These are phyloP conservation scores for Scutellaria barbata DNA, from an alignment of 257 asterid species.

Conservation along the genomic window DNA sequence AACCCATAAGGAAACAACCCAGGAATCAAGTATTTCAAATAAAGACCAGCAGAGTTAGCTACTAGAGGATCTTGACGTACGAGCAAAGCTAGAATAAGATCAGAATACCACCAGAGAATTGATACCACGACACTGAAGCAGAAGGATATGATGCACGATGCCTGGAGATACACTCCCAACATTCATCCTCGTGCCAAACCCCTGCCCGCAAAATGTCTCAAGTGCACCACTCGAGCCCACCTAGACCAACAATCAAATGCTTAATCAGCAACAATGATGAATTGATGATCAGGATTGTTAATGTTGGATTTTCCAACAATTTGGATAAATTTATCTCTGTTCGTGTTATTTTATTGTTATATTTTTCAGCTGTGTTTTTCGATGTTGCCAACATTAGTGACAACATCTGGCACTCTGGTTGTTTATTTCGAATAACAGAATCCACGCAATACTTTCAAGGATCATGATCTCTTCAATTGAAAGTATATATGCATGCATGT, in stretches of 20 bases:
- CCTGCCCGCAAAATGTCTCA: slow-evolving; percentile 89
- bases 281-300: too few relatives aligned
- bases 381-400: too few relatives aligned
- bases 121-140: slow-evolving; percentile 45
- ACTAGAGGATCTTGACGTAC: slow-evolving; percentile 67
- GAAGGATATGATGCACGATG: slow-evolving; percentile 65
- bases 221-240: slow-evolving; percentile 87
- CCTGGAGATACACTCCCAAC: slow-evolving; percentile 71
- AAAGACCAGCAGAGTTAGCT: slow-evolving; percentile 57
- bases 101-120: slow-evolving; percentile 69
- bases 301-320: too few relatives aligned
- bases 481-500: too few relatives aligned
- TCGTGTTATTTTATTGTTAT: too few relatives aligned
- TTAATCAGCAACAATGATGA: too few relatives aligned
- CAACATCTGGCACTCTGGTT: too few relatives aligned
- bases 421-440: too few relatives aligned
- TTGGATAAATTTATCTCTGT: too few relatives aligned
- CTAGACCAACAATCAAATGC: slow-evolving; percentile 32
- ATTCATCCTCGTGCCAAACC: slow-evolving; percentile 63
- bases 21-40: slow-evolving; percentile 65
- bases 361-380: too few relatives aligned
- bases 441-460: too few relatives aligned
- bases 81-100: slow-evolving; percentile 39
- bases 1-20: slow-evolving; percentile 71
- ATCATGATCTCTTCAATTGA: too few relatives aligned